Conservation (phyloP, 75 land plant species). For the Isoetes taiwanensis region DNA sequence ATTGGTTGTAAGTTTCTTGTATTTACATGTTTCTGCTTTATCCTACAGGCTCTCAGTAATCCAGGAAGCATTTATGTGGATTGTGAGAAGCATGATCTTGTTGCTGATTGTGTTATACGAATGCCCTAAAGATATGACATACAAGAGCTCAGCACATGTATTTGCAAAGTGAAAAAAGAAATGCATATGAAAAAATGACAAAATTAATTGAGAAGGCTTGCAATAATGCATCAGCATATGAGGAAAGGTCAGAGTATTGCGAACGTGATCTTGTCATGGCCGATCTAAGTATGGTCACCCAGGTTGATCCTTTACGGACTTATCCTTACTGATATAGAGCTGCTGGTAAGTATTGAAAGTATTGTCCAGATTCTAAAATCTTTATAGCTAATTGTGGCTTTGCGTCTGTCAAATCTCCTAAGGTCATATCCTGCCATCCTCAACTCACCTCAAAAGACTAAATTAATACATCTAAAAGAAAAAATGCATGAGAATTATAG, state of each 20-base stretch:
- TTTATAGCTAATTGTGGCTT: too few relatives aligned
- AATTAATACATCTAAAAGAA: too few relatives aligned
- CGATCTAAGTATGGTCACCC: conserved; percentile 80
- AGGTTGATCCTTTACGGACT: conserved; percentile 80
- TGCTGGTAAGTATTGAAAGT: conserved; percentile 90
- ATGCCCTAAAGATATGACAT: conserved; percentile 89
- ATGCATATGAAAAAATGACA: conserved; percentile 96
- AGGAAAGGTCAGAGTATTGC: conserved; percentile 91
- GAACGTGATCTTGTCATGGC: conserved; percentile 75
- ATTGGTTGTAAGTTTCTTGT: too few relatives aligned
- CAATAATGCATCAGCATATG: conserved; percentile 96
- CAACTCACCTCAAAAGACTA: too few relatives aligned
- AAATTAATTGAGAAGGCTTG: conserved; percentile 82
- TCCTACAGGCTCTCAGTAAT: conserved; percentile 81
- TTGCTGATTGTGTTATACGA: conserved; percentile 91
- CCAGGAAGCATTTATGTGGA: conserved; percentile 97
- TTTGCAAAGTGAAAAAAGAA: conserved; percentile 50
- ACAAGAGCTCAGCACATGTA: conserved; percentile 94
- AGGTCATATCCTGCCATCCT: too few relatives aligned
- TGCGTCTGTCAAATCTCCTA: too few relatives aligned
- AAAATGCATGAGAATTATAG: too few relatives aligned
- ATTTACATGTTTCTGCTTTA: too few relatives aligned
- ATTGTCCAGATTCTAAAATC: too few relatives aligned
- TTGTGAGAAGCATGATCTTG: conserved; percentile 62
- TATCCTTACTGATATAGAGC: conserved; percentile 98